phyloP scores from a whole-genome alignment of 257 asterid genomes.

The Fraxinus excelsior region DNA sequence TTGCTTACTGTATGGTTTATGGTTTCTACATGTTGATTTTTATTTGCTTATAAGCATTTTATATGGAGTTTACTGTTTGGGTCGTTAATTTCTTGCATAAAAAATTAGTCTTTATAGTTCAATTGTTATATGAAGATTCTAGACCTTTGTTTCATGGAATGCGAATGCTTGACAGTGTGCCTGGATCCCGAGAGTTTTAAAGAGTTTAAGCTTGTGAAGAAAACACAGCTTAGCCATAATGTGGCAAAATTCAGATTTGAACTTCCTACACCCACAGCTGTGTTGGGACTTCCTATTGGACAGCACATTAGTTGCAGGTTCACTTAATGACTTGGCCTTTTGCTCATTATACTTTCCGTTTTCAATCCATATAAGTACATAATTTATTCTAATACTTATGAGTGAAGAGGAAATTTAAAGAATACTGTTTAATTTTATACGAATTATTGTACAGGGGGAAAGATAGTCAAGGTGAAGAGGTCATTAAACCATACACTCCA shows the following conservation, averaged over 20 bases:
- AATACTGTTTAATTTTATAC: background rate
- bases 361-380: background rate
- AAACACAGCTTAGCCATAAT: slow-evolving; percentile 83
- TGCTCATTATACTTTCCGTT: background rate
- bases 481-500: slow-evolving; percentile 94
- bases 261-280: slow-evolving; percentile 85
- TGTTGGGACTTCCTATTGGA: slow-evolving; percentile 96
- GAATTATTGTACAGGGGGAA: slow-evolving; percentile 64
- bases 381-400: background rate
- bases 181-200: background rate
- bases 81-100: background rate
- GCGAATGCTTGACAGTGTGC: background rate
- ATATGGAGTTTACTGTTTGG: background rate
- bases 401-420: background rate
- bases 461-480: slow-evolving; percentile 97
- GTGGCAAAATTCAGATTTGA: slow-evolving; percentile 89
- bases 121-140: background rate
- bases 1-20: background rate
- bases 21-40: background rate
- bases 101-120: background rate
- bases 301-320: slow-evolving; percentile 98
- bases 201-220: slow-evolving; percentile 76
- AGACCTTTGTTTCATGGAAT: background rate
- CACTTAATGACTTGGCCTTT: slow-evolving; percentile 21
- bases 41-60: background rate